Conservation (phyloP, 2,329 filamentous ascomycete species). For the Pseudogymnoascus sp. region DNA sequence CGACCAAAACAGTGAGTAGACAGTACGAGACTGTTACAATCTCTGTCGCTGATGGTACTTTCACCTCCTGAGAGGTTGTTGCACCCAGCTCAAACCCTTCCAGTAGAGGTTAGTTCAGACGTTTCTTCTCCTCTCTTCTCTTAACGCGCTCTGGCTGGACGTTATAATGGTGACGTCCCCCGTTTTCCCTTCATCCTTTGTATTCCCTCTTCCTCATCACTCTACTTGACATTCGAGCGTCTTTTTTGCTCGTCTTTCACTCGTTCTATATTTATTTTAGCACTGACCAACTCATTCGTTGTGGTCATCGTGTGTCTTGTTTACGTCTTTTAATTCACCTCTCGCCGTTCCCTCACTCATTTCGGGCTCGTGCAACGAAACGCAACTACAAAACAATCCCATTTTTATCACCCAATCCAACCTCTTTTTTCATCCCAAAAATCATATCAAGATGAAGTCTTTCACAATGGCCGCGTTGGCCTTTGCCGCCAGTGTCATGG, state of each 20-base stretch:
- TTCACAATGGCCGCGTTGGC: conserved; percentile 1
- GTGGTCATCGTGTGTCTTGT: not conserved
- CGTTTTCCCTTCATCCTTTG: not conserved
- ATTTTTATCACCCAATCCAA: not conserved
- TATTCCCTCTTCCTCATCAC: not conserved
- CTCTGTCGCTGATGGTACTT: not conserved
- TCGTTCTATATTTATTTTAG: not conserved
- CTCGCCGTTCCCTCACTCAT: conserved; percentile 1
- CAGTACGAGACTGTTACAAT: not conserved
- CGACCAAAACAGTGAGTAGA: not conserved
- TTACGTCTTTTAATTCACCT: conserved; percentile 10
- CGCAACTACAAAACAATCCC: not conserved
- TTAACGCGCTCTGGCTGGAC: not conserved
- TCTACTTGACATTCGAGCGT: not conserved
- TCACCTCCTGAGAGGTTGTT: not conserved
- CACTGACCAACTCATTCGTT: conserved; percentile 3
- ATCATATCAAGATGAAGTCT: conserved; percentile 7
- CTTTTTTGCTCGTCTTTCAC: conserved; percentile 10
- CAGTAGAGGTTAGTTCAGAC: not conserved
- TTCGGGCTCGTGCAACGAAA: conserved; percentile 7
- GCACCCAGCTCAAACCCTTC: not conserved
- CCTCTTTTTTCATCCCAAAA: not conserved
- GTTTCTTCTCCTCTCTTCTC: not conserved
- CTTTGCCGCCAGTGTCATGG: not conserved
- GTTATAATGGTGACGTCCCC: conserved; percentile 6